A percentile compares a stretch with the other conserved stretches of the same genome.
Conservation (phyloP, 345 rosid species). For the Cochlearia excelsa region DNA sequence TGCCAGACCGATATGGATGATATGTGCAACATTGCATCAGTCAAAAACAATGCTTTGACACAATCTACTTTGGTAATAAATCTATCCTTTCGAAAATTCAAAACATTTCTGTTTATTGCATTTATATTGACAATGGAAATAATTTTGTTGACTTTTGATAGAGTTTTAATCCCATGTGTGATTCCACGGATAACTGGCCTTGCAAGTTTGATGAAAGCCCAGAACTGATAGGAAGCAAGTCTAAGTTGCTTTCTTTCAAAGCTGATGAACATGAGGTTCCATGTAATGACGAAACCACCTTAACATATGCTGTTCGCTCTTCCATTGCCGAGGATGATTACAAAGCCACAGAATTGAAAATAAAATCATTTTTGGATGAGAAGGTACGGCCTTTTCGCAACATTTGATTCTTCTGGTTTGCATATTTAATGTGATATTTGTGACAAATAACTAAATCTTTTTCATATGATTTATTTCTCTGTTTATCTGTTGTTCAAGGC, state of each 20-base stretch:
- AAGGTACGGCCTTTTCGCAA: conserved; percentile 46
- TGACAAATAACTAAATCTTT: too few relatives aligned
- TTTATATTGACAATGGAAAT: conserved; percentile 18
- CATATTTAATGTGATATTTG: too few relatives aligned
- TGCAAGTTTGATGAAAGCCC: conserved; percentile 56
- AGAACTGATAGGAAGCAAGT: conserved; percentile 39
- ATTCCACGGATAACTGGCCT: conserved; percentile 76
- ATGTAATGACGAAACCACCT: conserved; percentile 44
- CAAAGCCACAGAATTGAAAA: conserved; percentile 78
- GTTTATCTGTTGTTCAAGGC: conserved; percentile 46
- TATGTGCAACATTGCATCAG: conserved; percentile 47
- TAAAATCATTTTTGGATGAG: conserved; percentile 81
- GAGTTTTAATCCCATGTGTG: conserved; percentile 87
- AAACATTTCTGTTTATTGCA: conserved; percentile 9
- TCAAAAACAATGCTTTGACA: conserved; percentile 45
- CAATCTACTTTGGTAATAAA: conserved; percentile 57
- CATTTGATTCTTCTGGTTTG: conserved; percentile 10
- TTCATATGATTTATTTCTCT: neutral
- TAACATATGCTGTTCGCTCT: conserved; percentile 47
- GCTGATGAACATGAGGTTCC: conserved; percentile 33
- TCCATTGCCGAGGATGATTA: conserved; percentile 67
- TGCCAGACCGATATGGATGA: conserved; percentile 83
- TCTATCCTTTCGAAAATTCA: conserved; percentile 17
- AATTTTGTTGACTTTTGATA: conserved; percentile 30
- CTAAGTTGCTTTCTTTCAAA: conserved; percentile 40